Percentiles rank a stretch among this genome's conserved stretches.
phyloP scores from a whole-genome alignment of 2,329 filamentous ascomycete genomes.

The Stenocarpella maydis region DNA sequence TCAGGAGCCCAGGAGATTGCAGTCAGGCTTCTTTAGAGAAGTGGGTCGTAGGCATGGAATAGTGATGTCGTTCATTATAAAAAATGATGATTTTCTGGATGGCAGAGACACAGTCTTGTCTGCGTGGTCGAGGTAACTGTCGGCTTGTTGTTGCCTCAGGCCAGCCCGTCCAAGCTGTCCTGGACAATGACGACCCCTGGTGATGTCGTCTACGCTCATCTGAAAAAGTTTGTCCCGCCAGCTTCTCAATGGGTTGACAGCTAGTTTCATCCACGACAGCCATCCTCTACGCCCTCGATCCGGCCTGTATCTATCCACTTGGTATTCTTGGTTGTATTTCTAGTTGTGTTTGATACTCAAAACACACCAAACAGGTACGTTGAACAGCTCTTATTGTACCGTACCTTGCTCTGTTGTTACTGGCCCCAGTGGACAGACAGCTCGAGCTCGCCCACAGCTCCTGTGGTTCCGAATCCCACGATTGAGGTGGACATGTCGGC shows the following conservation, averaged over 20 bases:
- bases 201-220: constrained; percentile 10
- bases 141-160: constrained; percentile 24
- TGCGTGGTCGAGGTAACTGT: background rate
- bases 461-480: background rate
- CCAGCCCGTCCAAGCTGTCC: constrained; percentile 8
- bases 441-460: constrained; percentile 13
- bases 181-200: constrained; percentile 26
- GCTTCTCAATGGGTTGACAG: constrained; percentile 10
- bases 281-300: background rate
- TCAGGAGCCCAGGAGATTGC: background rate
- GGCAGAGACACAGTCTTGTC: background rate
- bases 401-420: background rate
- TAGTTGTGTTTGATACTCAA: constrained; percentile 3
- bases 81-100: background rate
- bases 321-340: constrained; percentile 19
- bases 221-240: constrained; percentile 34
- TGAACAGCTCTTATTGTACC: constrained; percentile 2
- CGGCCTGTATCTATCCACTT: background rate
- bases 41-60: background rate
- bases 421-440: background rate
- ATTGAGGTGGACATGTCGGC: background rate
- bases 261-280: background rate
- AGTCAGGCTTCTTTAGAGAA: background rate
- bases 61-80: background rate
- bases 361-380: constrained; percentile 1